Percentiles rank a stretch among this genome's conserved stretches.
Conservation (phyloP, 306 rosid genomes). For the Rosa persica region DNA sequence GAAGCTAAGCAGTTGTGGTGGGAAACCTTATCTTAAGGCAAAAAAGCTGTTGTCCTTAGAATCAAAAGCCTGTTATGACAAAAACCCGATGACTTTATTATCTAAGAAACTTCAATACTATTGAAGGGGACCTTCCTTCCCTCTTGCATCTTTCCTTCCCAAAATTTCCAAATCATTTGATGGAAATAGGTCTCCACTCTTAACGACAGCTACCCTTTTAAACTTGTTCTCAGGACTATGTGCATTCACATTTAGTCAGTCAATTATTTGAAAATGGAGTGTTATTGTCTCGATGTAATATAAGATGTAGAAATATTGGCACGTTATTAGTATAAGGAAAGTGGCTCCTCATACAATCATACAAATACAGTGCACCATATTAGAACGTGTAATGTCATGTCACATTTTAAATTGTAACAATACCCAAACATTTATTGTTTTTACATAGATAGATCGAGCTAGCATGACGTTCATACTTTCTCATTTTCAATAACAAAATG, state of each 20-base stretch:
- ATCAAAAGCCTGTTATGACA: not conserved
- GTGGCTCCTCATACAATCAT: not conserved
- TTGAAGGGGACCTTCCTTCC: conserved; percentile 53
- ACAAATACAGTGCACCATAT: not conserved
- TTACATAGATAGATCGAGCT: not conserved
- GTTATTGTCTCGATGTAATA: not conserved
- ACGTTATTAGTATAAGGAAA: not conserved
- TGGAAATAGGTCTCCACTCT: conserved; percentile 23
- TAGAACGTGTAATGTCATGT: not conserved
- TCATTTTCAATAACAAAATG: not conserved
- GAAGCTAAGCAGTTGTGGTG: conserved; percentile 19
- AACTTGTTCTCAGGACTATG: conserved; percentile 19
- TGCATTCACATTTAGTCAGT: not conserved
- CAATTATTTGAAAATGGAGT: not conserved
- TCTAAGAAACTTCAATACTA: conserved; percentile 17
- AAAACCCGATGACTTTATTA: not conserved
- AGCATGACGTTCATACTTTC: not conserved
- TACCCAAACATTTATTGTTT: not conserved
- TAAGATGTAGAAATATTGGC: conserved; percentile 4
- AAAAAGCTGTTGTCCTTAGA: not conserved
- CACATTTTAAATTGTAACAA: not conserved
- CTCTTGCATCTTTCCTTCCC: conserved; percentile 32
- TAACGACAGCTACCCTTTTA: not conserved
- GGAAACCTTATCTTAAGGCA: conserved; percentile 37
- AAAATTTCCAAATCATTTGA: conserved; percentile 19